Evolutionary conservation across 306 rosid genomes (phyloP), one percentile per base, ranked within the genome.

Genomic region (Citrullus colocynthis): DNA sequence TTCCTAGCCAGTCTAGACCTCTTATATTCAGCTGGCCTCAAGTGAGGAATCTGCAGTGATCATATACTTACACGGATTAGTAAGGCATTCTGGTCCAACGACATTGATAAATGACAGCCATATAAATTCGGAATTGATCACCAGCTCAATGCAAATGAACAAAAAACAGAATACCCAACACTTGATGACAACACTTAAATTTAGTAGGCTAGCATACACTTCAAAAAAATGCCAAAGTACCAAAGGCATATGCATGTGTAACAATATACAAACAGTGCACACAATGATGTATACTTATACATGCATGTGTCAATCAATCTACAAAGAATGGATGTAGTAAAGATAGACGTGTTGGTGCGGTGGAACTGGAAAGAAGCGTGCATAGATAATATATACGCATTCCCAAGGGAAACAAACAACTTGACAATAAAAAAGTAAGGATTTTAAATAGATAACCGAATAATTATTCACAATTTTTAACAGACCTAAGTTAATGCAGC

Each of bases 11-110:
- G 3, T 74, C 78, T 74, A 34, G 78, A 74, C 48, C 78, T 74
- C 63, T 74, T 74, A 18, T 74, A 74, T 54, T 74, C 78, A 54
- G 78, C 78, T 16, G 78, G 78, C 59, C 78, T 74, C 63, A 74
- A 74, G 63, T 74, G 78, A 52, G 78, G 78, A 74, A 74, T 74
- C 78, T 74, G 34, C 48, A 52, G 12, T 2, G 11, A 18, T 52
- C 45, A 17, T 14, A 74, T 34, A 34, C 6, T 74, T 34, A 52
- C 78, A 18, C 4, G 4, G 17, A 32, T 54, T 74, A 74, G 2
- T 44, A 6, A 21, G 6, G n/a, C 57, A 44, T 12, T 1, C 6
- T 20, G 15, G 57, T 44, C 15, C 4, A 14, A 41, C 2, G 36
- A 1, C 20, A 21, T 30, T 4, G 5, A 11, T 9, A 67, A 67